Conservation (phyloP, 768 basidiomycete species). For the Peribolospora baueri region DNA sequence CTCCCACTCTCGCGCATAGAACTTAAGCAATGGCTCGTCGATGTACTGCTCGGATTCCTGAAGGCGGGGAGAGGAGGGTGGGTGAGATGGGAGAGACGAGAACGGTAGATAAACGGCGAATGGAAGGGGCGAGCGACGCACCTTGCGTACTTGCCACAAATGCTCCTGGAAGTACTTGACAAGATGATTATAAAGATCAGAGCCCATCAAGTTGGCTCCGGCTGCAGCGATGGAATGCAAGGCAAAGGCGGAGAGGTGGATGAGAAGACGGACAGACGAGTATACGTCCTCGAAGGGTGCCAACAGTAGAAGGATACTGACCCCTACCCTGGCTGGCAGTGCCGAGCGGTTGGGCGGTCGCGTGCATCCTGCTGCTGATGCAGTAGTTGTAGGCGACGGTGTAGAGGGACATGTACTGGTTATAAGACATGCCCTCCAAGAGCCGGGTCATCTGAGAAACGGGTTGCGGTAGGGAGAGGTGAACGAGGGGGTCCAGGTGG, state of each 20-base stretch:
- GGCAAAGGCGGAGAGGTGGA: not conserved
- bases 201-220: constrained; percentile 87
- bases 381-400: constrained; percentile 97
- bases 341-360: constrained; percentile 15
- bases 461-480: not conserved
- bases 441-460: constrained; percentile 7
- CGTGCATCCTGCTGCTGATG: constrained; percentile 38
- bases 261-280: too few relatives aligned
- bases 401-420: constrained; percentile 30
- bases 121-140: constrained; percentile 17
- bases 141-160: constrained; percentile 40
- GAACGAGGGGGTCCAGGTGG: not conserved
- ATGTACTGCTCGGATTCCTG: constrained; percentile 57
- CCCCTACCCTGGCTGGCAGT: constrained; percentile 10
- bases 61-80: constrained; percentile 12
- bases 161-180: constrained; percentile 72
- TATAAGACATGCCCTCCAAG: constrained; percentile 13
- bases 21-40: constrained; percentile 67
- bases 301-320: constrained; percentile 3
- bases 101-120: not conserved
- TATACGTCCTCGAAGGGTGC: not conserved
- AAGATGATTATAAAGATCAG: constrained; percentile 86
- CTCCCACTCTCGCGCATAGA: constrained; percentile 83
- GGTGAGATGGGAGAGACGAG: not conserved
- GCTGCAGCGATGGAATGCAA: constrained; percentile 25